These are phyloP conservation scores for Penicillium maclennaniae DNA, from an alignment of 495 filamentous ascomycete species.

Conservation along the genomic window DNA sequence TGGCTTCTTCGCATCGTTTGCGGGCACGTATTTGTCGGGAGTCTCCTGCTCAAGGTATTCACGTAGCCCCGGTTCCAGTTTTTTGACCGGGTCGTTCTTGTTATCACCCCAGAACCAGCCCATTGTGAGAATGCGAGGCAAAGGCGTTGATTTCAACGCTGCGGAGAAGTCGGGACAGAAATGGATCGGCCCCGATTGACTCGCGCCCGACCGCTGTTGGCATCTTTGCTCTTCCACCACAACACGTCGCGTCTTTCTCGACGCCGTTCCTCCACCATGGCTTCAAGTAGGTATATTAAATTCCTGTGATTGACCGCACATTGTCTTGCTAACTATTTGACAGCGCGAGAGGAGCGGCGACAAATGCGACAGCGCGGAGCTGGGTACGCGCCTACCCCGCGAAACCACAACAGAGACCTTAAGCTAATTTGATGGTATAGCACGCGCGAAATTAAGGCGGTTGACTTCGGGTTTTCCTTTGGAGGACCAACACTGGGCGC, in stretches of 20 bases:
- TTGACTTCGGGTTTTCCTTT: constrained; percentile 52
- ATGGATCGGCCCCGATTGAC: constrained; percentile 23
- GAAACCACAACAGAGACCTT: constrained; percentile 19
- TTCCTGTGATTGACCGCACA: neutral
- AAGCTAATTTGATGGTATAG: constrained; percentile 28
- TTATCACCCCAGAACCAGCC: constrained; percentile 69
- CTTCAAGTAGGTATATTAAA: constrained; percentile 35
- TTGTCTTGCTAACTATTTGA: constrained; percentile 19
- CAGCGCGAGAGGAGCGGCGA: constrained; percentile 52
- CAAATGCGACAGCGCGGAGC: constrained; percentile 59
- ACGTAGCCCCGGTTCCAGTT: constrained; percentile 78
- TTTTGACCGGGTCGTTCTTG: constrained; percentile 65
- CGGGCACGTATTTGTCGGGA: constrained; percentile 66
- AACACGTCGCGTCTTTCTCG: constrained; percentile 35
- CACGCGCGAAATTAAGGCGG: constrained; percentile 44
- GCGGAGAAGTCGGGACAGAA: constrained; percentile 34
- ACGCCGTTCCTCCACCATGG: constrained; percentile 40
- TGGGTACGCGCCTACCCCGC: constrained; percentile 46
- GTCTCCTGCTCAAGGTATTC: constrained; percentile 83
- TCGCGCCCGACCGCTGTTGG: constrained; percentile 20
- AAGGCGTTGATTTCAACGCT: constrained; percentile 5
- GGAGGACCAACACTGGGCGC: constrained; percentile 18
- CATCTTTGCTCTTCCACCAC: constrained; percentile 19
- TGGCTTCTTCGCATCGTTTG: constrained; percentile 24
- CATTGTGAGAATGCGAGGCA: constrained; percentile 22